These are phyloP conservation scores for Lasiodiplodia gonubiensis DNA, from an alignment of 2,329 filamentous ascomycete genomes.

Conservation along the genomic window DNA sequence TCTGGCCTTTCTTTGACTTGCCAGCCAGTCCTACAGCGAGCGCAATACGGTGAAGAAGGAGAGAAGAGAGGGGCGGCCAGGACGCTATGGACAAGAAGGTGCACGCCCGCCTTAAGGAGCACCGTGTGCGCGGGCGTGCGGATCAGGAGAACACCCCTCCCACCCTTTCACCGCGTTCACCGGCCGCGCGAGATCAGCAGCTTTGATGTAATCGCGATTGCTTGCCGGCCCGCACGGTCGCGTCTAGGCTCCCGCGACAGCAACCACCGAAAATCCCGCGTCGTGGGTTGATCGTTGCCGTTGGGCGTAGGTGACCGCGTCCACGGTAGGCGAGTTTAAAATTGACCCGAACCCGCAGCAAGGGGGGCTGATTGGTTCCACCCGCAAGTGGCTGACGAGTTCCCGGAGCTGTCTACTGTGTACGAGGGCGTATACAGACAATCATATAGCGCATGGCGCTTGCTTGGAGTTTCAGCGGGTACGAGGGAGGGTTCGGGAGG, in stretches of 20 bases:
- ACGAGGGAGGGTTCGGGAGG: not conserved
- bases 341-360: constrained; percentile 6
- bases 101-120: constrained; percentile 1
- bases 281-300: constrained; percentile 13
- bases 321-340: constrained; percentile 12
- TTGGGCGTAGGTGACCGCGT: not conserved
- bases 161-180: constrained; percentile 14
- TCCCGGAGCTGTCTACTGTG: not conserved
- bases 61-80: not conserved
- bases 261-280: constrained; percentile 4
- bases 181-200: constrained; percentile 3
- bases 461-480: not conserved
- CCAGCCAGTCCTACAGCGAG: not conserved
- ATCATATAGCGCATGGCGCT: constrained; percentile 8
- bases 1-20: not conserved
- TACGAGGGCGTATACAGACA: constrained; percentile 4
- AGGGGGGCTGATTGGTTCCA: not conserved
- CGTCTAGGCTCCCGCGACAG: not conserved
- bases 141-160: constrained; percentile 16
- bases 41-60: constrained; percentile 20
- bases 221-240: constrained; percentile 12
- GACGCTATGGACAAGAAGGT: not conserved
- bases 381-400: not conserved
- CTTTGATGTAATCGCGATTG: constrained; percentile 23
- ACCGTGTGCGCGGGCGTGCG: not conserved